phyloP scores from a whole-genome alignment of 495 filamentous ascomycete genomes.

The Astrothelium macrocarpum region DNA sequence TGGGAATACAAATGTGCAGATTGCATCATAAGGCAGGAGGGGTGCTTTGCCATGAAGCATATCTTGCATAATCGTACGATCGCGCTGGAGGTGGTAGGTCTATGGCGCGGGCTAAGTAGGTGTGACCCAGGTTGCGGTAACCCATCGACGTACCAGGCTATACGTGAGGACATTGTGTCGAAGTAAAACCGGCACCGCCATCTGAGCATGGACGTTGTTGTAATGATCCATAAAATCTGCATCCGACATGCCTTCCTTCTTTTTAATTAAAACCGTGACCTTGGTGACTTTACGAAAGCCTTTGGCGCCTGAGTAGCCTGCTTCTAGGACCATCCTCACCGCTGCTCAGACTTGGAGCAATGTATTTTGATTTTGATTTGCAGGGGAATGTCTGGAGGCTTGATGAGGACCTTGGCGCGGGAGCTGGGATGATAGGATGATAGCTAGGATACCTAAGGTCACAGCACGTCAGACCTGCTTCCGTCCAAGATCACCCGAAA shows the following conservation, averaged over 20 bases:
- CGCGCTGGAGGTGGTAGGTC: conserved; percentile 33
- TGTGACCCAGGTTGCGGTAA: neutral
- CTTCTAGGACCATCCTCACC: conserved; percentile 29
- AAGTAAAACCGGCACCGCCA: conserved; percentile 31
- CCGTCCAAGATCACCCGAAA: too few relatives aligned
- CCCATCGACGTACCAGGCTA: conserved; percentile 26
- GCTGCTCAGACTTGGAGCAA: neutral
- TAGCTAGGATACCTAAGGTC: too few relatives aligned
- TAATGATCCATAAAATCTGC: conserved; percentile 34
- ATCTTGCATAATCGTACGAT: conserved; percentile 33
- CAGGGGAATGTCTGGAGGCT: neutral
- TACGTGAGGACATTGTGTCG: conserved; percentile 33
- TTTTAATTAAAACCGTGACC: conserved; percentile 34
- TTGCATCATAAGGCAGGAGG: conserved; percentile 34
- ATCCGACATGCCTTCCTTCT: conserved; percentile 35
- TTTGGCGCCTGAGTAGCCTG: conserved; percentile 32
- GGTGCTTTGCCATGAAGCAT: conserved; percentile 33
- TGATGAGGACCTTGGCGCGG: neutral
- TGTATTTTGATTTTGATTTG: neutral
- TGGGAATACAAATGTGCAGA: conserved; percentile 37
- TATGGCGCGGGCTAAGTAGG: conserved; percentile 5
- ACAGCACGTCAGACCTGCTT: too few relatives aligned
- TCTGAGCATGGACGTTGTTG: conserved; percentile 34
- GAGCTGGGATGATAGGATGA: too few relatives aligned
- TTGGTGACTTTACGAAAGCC: conserved; percentile 37